These are phyloP conservation scores for Hirschfeldia incana DNA, from an alignment of 345 rosid genomes.

Conservation along the genomic window DNA sequence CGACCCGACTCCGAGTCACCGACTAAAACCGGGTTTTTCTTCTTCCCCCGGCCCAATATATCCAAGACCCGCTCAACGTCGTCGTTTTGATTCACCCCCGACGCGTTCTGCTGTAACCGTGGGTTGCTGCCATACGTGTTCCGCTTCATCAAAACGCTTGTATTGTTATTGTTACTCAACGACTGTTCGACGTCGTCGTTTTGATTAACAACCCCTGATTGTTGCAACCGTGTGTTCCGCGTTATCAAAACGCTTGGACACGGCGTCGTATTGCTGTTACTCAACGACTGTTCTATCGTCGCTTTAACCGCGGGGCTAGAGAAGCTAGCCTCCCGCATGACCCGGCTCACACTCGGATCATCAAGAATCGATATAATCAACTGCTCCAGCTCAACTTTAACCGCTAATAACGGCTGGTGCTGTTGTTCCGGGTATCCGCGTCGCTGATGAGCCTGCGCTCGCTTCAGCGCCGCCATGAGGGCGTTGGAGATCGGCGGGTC, in stretches of 20 bases:
- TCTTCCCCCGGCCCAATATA: conserved; percentile 61
- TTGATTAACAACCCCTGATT: too few relatives aligned
- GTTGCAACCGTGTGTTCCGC: conserved; percentile 58
- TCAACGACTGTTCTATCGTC: conserved; percentile 78
- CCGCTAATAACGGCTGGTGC: conserved; percentile 91
- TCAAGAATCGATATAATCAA: conserved; percentile 92
- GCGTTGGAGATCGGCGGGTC: conserved; percentile 99
- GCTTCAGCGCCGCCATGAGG: conserved; percentile 95
- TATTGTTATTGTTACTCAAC: conserved; percentile 30
- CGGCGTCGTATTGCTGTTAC: conserved; percentile 37
- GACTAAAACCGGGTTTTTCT: conserved; percentile 85
- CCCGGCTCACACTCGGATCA: conserved; percentile 97
- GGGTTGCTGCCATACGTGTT: conserved; percentile 35
- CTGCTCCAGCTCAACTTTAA: conserved; percentile 97
- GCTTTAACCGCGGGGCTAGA: conserved; percentile 96
- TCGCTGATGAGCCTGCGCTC: conserved; percentile 99
- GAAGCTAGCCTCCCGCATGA: conserved; percentile 99
- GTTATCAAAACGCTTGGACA: conserved; percentile 44
- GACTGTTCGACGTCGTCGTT: conserved; percentile 74
- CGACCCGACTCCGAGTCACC: conserved; percentile 84
- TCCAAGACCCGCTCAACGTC: conserved; percentile 71
- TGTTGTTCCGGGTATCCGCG: conserved; percentile 99
- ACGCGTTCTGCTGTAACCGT: conserved; percentile 46
- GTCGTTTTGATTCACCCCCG: conserved; percentile 53
- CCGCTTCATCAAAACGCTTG: conserved; percentile 50